Percentiles rank a stretch among this genome's conserved stretches.
phyloP scores from a whole-genome alignment of 2,329 filamentous ascomycete species.

The Fusarium nygamai region DNA sequence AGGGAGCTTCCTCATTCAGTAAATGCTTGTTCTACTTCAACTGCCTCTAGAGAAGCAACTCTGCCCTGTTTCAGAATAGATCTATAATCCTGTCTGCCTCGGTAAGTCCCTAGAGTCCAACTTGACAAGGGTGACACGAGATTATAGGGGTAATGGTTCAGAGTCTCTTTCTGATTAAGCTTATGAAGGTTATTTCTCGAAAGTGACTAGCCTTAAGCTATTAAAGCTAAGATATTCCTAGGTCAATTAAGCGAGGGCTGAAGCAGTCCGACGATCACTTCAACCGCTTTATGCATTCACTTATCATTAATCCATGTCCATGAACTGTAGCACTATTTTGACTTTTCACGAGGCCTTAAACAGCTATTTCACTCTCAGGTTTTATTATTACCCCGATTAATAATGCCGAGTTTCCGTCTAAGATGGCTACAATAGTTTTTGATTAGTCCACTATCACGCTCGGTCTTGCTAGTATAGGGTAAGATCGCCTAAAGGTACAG shows the following conservation, averaged over 20 bases:
- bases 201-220: background rate
- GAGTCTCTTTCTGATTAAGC: background rate
- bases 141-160: too few species aligned
- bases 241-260: background rate
- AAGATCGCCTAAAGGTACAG: background rate
- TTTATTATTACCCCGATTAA: background rate
- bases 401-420: rapidly evolving
- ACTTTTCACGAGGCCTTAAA: background rate
- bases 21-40: background rate
- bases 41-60: background rate
- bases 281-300: background rate
- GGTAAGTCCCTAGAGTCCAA: background rate
- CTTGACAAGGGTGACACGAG: background rate
- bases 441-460: rapidly evolving
- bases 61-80: background rate
- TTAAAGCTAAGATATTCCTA: background rate
- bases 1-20: background rate
- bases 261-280: background rate
- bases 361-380: background rate
- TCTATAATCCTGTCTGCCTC: background rate
- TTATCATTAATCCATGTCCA: background rate
- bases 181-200: too few species aligned
- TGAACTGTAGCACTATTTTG: background rate
- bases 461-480: background rate
- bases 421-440: background rate